These are phyloP conservation scores for Rhododendron ferrugineum DNA, from an alignment of 148 eudicot species.

Conservation along the genomic window DNA sequence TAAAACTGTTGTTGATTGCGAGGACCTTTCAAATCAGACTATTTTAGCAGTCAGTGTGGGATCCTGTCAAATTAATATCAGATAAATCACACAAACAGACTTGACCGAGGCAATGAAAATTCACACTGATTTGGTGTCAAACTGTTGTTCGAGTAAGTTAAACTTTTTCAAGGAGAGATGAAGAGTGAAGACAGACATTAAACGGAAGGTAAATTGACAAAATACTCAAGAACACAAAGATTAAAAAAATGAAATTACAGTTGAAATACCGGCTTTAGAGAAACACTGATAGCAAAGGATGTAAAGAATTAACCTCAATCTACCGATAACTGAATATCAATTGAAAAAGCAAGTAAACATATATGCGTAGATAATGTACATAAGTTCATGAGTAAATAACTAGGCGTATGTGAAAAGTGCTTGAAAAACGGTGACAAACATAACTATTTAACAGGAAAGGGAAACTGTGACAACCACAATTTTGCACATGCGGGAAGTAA, in stretches of 20 bases:
- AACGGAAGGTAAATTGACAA: background rate
- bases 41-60: background rate
- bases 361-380: background rate
- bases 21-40: background rate
- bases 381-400: background rate
- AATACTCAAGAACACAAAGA: background rate
- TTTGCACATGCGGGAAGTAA: background rate
- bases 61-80: constrained; percentile 1
- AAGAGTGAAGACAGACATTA: background rate
- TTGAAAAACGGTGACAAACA: background rate
- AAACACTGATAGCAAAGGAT: background rate
- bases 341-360: background rate
- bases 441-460: background rate
- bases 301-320: background rate
- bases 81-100: background rate
- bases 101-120: background rate
- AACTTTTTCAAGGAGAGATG: background rate
- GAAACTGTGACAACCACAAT: background rate
- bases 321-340: too few species aligned
- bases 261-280: background rate
- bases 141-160: background rate
- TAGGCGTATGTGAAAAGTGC: background rate
- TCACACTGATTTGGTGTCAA: background rate
- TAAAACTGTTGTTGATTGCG: background rate
- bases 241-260: background rate